phyloP scores from a whole-genome alignment of 2,329 filamentous ascomycete species.

The Penicillium sp. region DNA sequence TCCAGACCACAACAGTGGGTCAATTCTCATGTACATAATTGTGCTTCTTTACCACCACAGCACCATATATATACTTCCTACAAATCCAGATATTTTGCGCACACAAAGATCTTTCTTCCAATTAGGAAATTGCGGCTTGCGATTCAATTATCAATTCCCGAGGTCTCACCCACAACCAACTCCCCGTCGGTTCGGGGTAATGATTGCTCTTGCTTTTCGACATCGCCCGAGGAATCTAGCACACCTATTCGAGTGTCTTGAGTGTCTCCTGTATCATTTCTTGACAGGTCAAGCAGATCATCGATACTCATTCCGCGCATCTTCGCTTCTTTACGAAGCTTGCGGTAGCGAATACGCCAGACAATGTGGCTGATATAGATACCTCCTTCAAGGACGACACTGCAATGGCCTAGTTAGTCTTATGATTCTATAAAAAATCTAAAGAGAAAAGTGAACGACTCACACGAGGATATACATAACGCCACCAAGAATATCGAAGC shows the following conservation, averaged over 20 bases:
- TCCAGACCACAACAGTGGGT: background rate
- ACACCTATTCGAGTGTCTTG: background rate
- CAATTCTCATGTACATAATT: background rate
- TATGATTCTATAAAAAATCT: background rate
- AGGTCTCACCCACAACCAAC: background rate
- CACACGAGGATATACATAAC: conserved; percentile 62
- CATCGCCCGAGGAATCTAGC: background rate
- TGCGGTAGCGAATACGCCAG: conserved; percentile 59
- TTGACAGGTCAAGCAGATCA: conserved; percentile 42
- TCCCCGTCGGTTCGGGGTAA: background rate
- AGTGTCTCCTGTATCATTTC: conserved; percentile 2
- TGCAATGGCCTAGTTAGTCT: conserved; percentile 24
- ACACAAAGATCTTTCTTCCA: background rate
- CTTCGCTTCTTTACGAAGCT: conserved; percentile 54
- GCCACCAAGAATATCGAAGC: conserved; percentile 62
- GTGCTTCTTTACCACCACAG: background rate
- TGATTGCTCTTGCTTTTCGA: conserved; percentile 1
- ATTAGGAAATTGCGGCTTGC: background rate
- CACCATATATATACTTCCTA: background rate
- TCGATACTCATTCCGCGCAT: conserved; percentile 56
- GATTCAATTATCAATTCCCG: background rate
- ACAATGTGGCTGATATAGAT: conserved; percentile 61
- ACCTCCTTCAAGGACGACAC: conserved; percentile 58
- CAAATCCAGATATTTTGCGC: background rate
- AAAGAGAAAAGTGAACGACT: conserved; percentile 21